A percentile compares a stretch with the other conserved stretches of the same genome.
phyloP scores from a whole-genome alignment of 1,284 basidiomycete species.

The Melanopsichium pennsylvanicum region DNA sequence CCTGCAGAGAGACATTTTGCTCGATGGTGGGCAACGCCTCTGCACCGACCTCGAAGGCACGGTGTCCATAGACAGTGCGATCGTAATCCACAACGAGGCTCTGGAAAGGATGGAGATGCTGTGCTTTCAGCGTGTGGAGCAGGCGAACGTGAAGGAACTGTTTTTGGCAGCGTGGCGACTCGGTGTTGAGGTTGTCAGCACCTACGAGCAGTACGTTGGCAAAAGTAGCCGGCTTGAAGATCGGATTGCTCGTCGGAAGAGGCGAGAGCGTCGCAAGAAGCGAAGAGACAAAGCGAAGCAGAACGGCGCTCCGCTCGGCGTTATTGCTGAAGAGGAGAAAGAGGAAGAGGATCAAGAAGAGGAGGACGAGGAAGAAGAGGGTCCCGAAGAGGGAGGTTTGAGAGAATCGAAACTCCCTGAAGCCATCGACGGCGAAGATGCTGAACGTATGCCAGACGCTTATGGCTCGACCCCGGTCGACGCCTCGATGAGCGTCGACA shows the following conservation, averaged over 20 bases:
- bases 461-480: slow-evolving; percentile 16
- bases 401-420: background rate
- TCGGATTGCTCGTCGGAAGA: slow-evolving; percentile 16
- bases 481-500: slow-evolving; percentile 30
- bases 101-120: slow-evolving; percentile 25
- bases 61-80: slow-evolving; percentile 29
- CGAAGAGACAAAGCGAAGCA: slow-evolving; percentile 26
- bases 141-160: slow-evolving; percentile 24
- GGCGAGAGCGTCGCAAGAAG: slow-evolving; percentile 27
- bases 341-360: slow-evolving; percentile 38
- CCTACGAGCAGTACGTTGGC: slow-evolving; percentile 31
- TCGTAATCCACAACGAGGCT: slow-evolving; percentile 17
- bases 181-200: slow-evolving; percentile 28
- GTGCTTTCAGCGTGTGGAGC: slow-evolving; percentile 30
- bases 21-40: slow-evolving; percentile 9
- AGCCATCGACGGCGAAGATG: too few relatives aligned
- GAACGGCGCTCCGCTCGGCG: slow-evolving; percentile 27
- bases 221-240: slow-evolving; percentile 29
- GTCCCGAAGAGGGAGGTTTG: background rate
- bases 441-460: too few relatives aligned
- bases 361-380: slow-evolving; percentile 13
- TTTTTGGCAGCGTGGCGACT: slow-evolving; percentile 20
- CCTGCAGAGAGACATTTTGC: slow-evolving; percentile 25
- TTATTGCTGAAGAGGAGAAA: slow-evolving; percentile 35
- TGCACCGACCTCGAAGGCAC: slow-evolving; percentile 6